Evolutionary conservation across 345 rosid genomes (phyloP), one percentile per base, ranked within the genome.

Genomic region (Pistacia vera): DNA sequence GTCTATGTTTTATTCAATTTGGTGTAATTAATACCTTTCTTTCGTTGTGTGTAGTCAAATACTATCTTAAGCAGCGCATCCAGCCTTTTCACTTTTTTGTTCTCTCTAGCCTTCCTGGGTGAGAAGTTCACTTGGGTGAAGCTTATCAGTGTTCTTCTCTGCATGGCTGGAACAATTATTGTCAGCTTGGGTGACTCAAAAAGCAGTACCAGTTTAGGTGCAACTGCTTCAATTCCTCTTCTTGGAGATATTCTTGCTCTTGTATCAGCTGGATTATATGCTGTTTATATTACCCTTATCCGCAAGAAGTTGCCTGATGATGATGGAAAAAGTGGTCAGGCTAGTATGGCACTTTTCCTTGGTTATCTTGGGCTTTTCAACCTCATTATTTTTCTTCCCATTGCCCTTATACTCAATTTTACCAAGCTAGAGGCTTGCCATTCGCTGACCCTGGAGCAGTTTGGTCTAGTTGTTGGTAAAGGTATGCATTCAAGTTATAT

Each of bases 61-160:
- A 92, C 99, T 48, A 93, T 96, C 80, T 82, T 96, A 76, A 90
- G 98, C 87, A 96, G 97, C 68, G 75, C 95, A 33, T 96, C 99
- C 51, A 96, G 97, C 79, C 93, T 96, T 49, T 93, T 93, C 85
- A 96, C 97, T 0, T 92, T 93, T 86, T 84, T 96, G 79, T 92
- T 96, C 35, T 89, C 99, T 28, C 73, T 96, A 30, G 82, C 75
- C 66, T 86, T 91, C 85, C 71, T 96, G 84, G 95, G 95, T 5
- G 99, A 93, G 84, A 96, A 73, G 84, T 96, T 96, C 81, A 86
- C 93, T 36, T 93, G 97, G 97, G 72, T 96, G 79, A 93, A 96
- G 83, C 92, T 96, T 77, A 72, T 79, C 25, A 93, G 99, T 63
- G 98, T 96, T 79, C 89, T 91, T 79, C 97, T 96, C 58, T 96